Base-by-base conservation (phyloP, 75 land plant genomes). In the Selaginella tamariscina region DNA sequence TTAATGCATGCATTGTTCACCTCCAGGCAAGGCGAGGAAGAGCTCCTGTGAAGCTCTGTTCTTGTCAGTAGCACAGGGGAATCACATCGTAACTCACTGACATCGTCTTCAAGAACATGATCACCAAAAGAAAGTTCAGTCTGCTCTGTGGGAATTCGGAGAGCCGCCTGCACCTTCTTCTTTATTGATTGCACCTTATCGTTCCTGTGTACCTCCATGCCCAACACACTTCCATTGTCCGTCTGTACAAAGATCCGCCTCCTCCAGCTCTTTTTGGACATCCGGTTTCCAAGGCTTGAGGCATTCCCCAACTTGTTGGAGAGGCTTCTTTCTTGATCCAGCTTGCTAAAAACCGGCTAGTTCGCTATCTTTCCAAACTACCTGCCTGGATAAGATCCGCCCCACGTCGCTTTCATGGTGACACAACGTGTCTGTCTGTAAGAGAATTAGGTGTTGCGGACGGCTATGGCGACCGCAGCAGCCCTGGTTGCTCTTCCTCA, bases 131-230 rank as follows among this genome's bases (percentile, higher is more conserved):
- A 27, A 59, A 59, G 62, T 8, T 59, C 24, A 23, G n/a, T 59
- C 18, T 59, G 5, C 62, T 59, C 62, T n/a, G 62, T 59, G 62
- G 62, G 21, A 5, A 59, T 59, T 2, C 23, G 62, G 8, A 59
- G 62, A 2, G 21, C 62, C 23, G 62, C 62, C 62, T 59, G 62
- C 8, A 59, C n/a, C 62, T 59, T 59, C 62, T 59, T 59, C 62
- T 59, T 59, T 5, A 59, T 21, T n/a, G 62, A 59, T 8, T 59
- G 27, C 9, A 59, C 62, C 26, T 59, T 59, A n/a, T 59, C 62
- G 21, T 21, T 59, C 8, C 62, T 5, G 62, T 59, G 27, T 2
- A 59, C 23, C 23, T 59, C 62, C 26, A 59, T 21, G 8, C 62
- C 62, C 23, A 59, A 9, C 24, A 59, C 62, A n/a, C 26, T 59